Base-by-base conservation (phyloP, 495 filamentous ascomycete species). In the Patellaria atrata region DNA sequence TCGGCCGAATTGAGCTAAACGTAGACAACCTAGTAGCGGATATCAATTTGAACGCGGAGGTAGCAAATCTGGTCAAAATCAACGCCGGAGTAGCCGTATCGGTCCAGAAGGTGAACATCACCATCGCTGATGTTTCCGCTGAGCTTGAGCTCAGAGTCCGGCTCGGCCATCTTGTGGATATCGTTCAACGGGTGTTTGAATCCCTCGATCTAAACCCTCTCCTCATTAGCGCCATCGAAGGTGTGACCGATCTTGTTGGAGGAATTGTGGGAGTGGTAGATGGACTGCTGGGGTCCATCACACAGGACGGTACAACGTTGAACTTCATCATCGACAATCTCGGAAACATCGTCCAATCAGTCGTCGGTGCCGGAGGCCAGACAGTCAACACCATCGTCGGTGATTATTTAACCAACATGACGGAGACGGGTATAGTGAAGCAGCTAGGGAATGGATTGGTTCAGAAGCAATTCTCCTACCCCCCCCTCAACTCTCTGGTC, bases 281-380 rank as follows among this genome's bases (percentile, higher is more conserved):
- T 31, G 65, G 67, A 2, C 43, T 73, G 19, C 52, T 72, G 3
- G 69, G 66, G 1, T 57, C 56, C 13, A 66, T 72, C 30, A 61
- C 65, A 2, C 61, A 69, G 40, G 63, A 65, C 23, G 62, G 61
- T 20, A 63, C 46, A 5, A 64, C 53, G 16, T 52, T 72, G 5
- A 63, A 59, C 30, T 72, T 70, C 50, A 26, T 72, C 24, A 59
- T 73, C 43, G 68, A 71, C 45, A 73, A 72, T 35, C 53, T 72
- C 11, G 68, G 68, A 16, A 70, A 72, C 33, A 73, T 72, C 38
- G 63, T 73, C 5, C 65, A 69, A 38, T 54, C 67, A 33, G 63
- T 71, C 1, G 56, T 52, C 5, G 61, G 61, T 1, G 40, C 47
- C 5, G 58, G 50, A 0, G 57, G 57, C 8, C 47, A 47, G 4